Evolutionary conservation across 192 early-diverging fungal species (phyloP).

Genomic region (Geranomyces variabilis): DNA sequence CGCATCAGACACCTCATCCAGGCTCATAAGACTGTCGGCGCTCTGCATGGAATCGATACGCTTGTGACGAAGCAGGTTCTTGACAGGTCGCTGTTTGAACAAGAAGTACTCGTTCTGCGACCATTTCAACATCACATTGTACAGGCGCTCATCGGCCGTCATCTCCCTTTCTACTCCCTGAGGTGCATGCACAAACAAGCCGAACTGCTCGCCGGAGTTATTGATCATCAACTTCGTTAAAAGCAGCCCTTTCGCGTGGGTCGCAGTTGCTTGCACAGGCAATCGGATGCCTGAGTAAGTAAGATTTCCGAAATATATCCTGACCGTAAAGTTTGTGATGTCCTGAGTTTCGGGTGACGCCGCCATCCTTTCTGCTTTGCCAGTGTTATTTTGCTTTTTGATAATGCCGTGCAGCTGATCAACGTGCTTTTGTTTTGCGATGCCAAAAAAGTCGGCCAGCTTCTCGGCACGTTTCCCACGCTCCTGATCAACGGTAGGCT

Average conservation of each 20-base stretch:
- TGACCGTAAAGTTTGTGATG: constrained; percentile 30
- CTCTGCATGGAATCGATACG: constrained; percentile 1
- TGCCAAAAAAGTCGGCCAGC: constrained; percentile 46
- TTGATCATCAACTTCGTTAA: constrained; percentile 49
- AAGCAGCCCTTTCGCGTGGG: constrained; percentile 25
- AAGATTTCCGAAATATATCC: constrained; percentile 53
- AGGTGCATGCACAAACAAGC: constrained; percentile 36
- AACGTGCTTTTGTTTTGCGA: constrained; percentile 31
- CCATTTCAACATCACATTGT: constrained; percentile 46
- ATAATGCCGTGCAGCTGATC: constrained; percentile 37
- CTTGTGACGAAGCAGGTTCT: constrained; percentile 32
- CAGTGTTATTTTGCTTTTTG: background rate
- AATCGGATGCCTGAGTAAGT: constrained; percentile 47
- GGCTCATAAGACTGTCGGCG: constrained; percentile 15
- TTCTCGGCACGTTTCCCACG: constrained; percentile 32
- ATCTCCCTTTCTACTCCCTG: constrained; percentile 37
- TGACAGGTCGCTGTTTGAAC: constrained; percentile 41
- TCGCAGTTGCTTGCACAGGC: constrained; percentile 34
- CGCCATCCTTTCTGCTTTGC: constrained; percentile 10
- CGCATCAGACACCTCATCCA: constrained; percentile 6
- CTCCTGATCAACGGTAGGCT: background rate
- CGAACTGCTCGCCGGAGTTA: constrained; percentile 40
- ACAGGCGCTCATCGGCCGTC: constrained; percentile 32
- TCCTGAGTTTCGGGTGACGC: background rate
- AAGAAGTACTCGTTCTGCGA: constrained; percentile 43